Conservation (phyloP, 2,329 filamentous ascomycete species). For the Trichothecium roseum region DNA sequence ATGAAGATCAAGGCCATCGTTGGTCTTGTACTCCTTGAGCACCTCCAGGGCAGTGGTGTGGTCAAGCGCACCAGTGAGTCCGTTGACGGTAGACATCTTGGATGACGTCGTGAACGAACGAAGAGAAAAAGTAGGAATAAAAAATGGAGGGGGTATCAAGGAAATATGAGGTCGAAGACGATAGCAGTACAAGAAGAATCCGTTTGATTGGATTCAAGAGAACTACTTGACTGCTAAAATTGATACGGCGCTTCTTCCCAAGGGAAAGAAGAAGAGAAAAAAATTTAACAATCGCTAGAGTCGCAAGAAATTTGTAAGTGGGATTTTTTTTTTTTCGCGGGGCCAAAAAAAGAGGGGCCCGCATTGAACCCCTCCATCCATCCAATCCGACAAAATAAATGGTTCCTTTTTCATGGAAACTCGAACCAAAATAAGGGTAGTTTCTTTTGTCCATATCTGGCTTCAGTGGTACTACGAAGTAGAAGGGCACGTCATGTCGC, state of each 20-base stretch:
- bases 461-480: no score
- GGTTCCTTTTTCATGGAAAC: no score
- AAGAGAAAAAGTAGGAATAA: slow-evolving; percentile 12
- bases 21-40: slow-evolving; percentile 68
- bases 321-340: neutral
- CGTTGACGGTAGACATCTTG: slow-evolving; percentile 56
- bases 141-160: slow-evolving; percentile 12
- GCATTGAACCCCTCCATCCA: no score
- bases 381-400: no score
- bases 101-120: slow-evolving; percentile 8
- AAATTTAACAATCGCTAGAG: slow-evolving; percentile 16
- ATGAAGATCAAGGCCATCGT: slow-evolving; percentile 79
- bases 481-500: no score
- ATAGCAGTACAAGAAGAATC: slow-evolving; percentile 19
- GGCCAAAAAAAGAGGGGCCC: no score
- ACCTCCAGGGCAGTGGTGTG: slow-evolving; percentile 66
- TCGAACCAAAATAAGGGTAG: no score
- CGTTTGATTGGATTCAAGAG: neutral
- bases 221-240: slow-evolving; percentile 18
- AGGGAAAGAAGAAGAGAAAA: slow-evolving; percentile 34
- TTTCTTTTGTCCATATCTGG: no score
- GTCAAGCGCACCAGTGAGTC: slow-evolving; percentile 55
- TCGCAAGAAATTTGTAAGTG: slow-evolving; percentile 15
- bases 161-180: slow-evolving; percentile 33
- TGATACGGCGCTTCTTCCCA: slow-evolving; percentile 42